Evolutionary conservation across 805 yeast species (phyloP).

Genomic region (Diddensiella transvaalensis): DNA sequence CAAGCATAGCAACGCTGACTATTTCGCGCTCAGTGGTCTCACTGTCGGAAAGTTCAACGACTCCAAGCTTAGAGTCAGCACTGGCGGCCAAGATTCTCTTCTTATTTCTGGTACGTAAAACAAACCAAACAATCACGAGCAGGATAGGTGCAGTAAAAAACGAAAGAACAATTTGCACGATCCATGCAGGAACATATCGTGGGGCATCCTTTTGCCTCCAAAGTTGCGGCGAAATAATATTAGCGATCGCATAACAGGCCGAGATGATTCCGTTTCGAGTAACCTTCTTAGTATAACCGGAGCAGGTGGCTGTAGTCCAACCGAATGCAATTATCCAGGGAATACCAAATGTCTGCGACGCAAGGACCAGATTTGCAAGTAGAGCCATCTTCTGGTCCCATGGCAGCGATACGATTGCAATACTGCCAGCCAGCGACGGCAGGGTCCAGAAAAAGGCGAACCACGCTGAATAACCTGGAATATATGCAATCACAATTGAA

Average conservation of each 20-base stretch:
- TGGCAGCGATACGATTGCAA: constrained; percentile 41
- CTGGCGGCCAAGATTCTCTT: constrained; percentile 34
- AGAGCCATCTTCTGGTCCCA: constrained; percentile 40
- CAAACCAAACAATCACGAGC: constrained; percentile 42
- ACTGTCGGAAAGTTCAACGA: constrained; percentile 26
- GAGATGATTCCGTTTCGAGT: constrained; percentile 43
- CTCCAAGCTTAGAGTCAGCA: constrained; percentile 15
- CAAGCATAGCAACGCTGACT: constrained; percentile 44
- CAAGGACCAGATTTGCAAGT: constrained; percentile 40
- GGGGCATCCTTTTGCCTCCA: constrained; percentile 45
- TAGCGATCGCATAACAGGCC: constrained; percentile 49
- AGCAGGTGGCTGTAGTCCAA: constrained; percentile 44
- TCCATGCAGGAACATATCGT: constrained; percentile 44
- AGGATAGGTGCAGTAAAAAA: constrained; percentile 42
- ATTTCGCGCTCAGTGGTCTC: constrained; percentile 18
- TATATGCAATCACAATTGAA: constrained; percentile 30
- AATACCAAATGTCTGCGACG: constrained; percentile 37
- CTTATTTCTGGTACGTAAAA: constrained; percentile 44
- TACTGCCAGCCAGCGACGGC: constrained; percentile 42
- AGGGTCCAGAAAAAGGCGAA: constrained; percentile 29
- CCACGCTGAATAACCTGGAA: constrained; percentile 36
- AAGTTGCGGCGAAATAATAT: constrained; percentile 51
- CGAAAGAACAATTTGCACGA: constrained; percentile 45
- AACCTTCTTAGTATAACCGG: constrained; percentile 53
- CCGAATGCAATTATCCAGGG: constrained; percentile 27